Conservation (phyloP, 495 filamentous ascomycete species). For the Amorphotheca resinae region DNA sequence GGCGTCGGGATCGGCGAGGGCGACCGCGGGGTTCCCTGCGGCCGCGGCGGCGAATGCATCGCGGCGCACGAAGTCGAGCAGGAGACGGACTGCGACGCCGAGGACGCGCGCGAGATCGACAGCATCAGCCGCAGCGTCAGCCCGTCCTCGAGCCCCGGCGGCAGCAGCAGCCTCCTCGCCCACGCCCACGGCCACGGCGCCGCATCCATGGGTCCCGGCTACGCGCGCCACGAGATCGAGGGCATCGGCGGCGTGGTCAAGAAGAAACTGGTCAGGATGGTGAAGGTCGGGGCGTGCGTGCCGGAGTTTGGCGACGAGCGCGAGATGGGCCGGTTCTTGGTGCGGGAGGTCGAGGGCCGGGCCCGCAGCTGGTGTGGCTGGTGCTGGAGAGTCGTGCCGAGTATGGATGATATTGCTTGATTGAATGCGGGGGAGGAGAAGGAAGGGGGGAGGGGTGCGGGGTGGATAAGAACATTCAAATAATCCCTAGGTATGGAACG, state of each 20-base stretch:
- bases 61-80: constrained; percentile 62
- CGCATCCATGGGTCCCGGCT: constrained; percentile 42
- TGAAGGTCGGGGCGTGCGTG: constrained; percentile 68
- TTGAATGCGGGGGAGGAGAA: constrained; percentile 6
- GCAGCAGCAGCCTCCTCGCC: background rate
- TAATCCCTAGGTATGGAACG: too few relatives aligned
- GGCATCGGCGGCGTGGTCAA: constrained; percentile 78
- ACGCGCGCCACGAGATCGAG: constrained; percentile 73
- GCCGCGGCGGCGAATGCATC: constrained; percentile 54
- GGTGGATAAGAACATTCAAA: too few relatives aligned
- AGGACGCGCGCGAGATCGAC: constrained; percentile 36
- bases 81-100: constrained; percentile 66
- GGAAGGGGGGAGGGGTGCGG: background rate
- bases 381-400: constrained; percentile 48
- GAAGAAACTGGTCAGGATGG: constrained; percentile 62
- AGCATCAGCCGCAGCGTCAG: constrained; percentile 20
- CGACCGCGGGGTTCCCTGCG: constrained; percentile 74
- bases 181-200: background rate
- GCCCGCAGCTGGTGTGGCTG: constrained; percentile 56
- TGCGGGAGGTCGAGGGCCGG: constrained; percentile 39
- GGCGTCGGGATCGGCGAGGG: constrained; percentile 84
- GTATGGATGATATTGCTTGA: constrained; percentile 25
- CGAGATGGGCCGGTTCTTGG: constrained; percentile 38
- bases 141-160: constrained; percentile 9
- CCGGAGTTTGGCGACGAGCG: constrained; percentile 72